phyloP scores from a whole-genome alignment of 169 alveolate genomes.

The Eimeria nieschulzi region DNA sequence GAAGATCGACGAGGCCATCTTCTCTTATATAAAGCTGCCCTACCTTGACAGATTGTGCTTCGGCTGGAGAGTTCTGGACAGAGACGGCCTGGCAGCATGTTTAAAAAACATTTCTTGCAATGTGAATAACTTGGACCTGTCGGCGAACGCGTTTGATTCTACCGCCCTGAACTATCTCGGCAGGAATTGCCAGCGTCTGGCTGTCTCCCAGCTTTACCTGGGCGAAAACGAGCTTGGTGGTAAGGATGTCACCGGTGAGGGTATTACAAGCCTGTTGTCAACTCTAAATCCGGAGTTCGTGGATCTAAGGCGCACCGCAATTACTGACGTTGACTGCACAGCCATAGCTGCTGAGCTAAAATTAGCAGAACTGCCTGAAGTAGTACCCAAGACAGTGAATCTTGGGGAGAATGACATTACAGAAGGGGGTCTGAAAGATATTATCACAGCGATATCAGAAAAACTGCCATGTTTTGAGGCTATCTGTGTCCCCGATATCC shows the following conservation, averaged over 20 bases:
- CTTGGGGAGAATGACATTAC: conserved; percentile 51
- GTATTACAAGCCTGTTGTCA: conserved; percentile 25
- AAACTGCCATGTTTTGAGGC: conserved; percentile 46
- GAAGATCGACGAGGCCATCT: conserved; percentile 37
- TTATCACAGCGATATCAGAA: conserved; percentile 28
- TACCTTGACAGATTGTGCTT: conserved; percentile 31
- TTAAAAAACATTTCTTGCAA: conserved; percentile 28
- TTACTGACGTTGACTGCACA: conserved; percentile 39
- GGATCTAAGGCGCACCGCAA: conserved; percentile 58
- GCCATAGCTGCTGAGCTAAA: conserved; percentile 39
- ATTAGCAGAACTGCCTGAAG: background rate
- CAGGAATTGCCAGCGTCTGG: background rate
- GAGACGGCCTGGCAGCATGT: conserved; percentile 3
- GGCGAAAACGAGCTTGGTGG: conserved; percentile 45
- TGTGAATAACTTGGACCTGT: conserved; percentile 32
- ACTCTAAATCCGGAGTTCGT: conserved; percentile 5
- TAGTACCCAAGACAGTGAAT: conserved; percentile 39
- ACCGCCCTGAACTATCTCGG: conserved; percentile 18
- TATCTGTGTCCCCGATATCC: conserved; percentile 47
- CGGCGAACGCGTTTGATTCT: conserved; percentile 57
- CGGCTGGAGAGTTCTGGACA: conserved; percentile 53
- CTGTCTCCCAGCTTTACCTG: conserved; percentile 31
- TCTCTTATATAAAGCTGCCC: conserved; percentile 25
- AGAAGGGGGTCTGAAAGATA: conserved; percentile 8
- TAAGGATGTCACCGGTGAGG: background rate